Percentiles rank a stretch among this genome's conserved stretches.
Evolutionary conservation across 805 yeast species (phyloP).

Genomic region (Barnettozyma wickerhamii): DNA sequence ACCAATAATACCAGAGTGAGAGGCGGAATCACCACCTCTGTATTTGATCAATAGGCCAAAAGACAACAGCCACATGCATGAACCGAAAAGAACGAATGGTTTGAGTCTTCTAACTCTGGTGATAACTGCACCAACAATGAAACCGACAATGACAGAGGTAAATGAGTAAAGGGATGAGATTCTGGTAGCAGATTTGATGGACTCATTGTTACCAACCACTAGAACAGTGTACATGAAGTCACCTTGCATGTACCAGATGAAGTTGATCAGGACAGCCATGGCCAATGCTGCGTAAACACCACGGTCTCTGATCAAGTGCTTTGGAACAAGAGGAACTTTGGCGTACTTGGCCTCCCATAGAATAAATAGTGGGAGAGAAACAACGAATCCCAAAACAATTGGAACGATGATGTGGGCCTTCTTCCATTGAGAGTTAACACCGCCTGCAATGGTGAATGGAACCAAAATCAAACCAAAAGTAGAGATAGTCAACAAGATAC

Average conservation of each 20-base stretch:
- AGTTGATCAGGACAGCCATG: slow-evolving; percentile 51
- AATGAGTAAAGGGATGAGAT: slow-evolving; percentile 60
- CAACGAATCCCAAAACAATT: slow-evolving; percentile 52
- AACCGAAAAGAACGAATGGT: slow-evolving; percentile 56
- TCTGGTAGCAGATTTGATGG: slow-evolving; percentile 60
- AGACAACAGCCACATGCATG: slow-evolving; percentile 52
- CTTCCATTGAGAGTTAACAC: slow-evolving; percentile 46
- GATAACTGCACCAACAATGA: slow-evolving; percentile 52
- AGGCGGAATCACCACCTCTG: slow-evolving; percentile 46
- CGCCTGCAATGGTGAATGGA: slow-evolving; percentile 71
- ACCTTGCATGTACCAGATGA: slow-evolving; percentile 62
- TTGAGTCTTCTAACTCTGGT: slow-evolving; percentile 48
- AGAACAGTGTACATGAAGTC: slow-evolving; percentile 61
- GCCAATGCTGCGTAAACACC: slow-evolving; percentile 62
- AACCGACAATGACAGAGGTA: slow-evolving; percentile 58
- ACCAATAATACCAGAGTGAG: slow-evolving; percentile 58
- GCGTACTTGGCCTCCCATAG: slow-evolving; percentile 56
- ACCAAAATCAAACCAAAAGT: slow-evolving; percentile 57
- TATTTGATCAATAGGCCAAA: slow-evolving; percentile 56
- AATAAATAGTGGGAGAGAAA: slow-evolving; percentile 47
- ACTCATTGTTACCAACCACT: slow-evolving; percentile 52
- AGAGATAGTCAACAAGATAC: slow-evolving; percentile 50
- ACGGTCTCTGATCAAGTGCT: slow-evolving; percentile 43
- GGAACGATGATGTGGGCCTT: slow-evolving; percentile 59
- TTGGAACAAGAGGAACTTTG: slow-evolving; percentile 31